A percentile compares a stretch with the other conserved stretches of the same genome.
phyloP scores from a whole-genome alignment of 176 grass and related monocot genomes.

The Zea luxurians region DNA sequence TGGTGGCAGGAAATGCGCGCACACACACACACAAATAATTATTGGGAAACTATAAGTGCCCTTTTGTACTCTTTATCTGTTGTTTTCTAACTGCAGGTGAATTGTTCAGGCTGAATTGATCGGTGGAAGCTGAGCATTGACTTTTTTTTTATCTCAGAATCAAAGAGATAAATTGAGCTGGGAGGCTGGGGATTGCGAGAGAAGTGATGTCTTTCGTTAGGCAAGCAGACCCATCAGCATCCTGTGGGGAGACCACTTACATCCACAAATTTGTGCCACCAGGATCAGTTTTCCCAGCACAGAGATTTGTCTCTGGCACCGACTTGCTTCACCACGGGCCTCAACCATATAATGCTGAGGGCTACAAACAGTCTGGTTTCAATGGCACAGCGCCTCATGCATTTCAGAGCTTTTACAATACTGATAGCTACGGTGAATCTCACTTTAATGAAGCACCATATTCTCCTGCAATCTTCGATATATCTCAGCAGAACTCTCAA shows the following conservation, averaged over 20 bases:
- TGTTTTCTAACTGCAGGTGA: slow-evolving; percentile 34
- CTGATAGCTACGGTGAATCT: slow-evolving; percentile 34
- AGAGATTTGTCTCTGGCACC: slow-evolving; percentile 33
- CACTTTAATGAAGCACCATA: slow-evolving; percentile 38
- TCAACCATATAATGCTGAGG: slow-evolving; percentile 43
- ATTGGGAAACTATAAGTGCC: neutral
- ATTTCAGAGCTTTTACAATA: slow-evolving; percentile 44
- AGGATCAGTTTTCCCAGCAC: slow-evolving; percentile 46
- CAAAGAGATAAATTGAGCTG: neutral
- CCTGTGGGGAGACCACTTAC: slow-evolving; percentile 28
- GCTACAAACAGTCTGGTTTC: slow-evolving; percentile 45
- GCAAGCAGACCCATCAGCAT: slow-evolving; percentile 33
- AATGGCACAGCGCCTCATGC: slow-evolving; percentile 17
- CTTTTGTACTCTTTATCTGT: neutral
- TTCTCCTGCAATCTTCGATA: slow-evolving; percentile 52
- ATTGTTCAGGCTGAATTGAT: neutral
- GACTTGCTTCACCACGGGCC: slow-evolving; percentile 44
- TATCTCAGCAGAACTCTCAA: slow-evolving; percentile 57
- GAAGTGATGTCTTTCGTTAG: slow-evolving; percentile 32
- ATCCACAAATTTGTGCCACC: slow-evolving; percentile 28
- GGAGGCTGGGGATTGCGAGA: slow-evolving; percentile 4
- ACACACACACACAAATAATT: neutral
- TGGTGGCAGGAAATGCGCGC: neutral
- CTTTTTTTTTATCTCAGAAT: neutral
- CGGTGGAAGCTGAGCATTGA: neutral